A percentile compares a stretch with the other conserved stretches of the same genome.
Evolutionary conservation across 176 grass and related monocot species (phyloP).

Genomic region (Pontederia crassipes): DNA sequence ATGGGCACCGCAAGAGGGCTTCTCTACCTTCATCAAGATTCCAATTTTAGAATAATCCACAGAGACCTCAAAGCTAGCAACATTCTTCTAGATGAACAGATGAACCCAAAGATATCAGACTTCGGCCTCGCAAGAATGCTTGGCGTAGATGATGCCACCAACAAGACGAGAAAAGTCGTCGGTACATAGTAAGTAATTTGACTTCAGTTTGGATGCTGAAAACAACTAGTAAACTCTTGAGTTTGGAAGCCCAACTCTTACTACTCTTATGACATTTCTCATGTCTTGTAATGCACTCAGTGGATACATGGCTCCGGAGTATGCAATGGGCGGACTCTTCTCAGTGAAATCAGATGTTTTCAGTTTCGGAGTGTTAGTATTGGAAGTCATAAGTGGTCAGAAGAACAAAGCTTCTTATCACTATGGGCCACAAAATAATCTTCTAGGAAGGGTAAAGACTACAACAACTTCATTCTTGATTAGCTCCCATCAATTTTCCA

Average conservation of each 20-base stretch:
- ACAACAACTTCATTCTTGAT: neutral
- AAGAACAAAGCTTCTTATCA: neutral
- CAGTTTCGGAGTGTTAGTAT: neutral
- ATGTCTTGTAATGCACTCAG: neutral
- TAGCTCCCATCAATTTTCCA: neutral
- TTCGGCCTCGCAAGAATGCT: slow-evolving; percentile 55
- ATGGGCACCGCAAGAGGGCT: slow-evolving; percentile 45
- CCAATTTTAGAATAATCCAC: slow-evolving; percentile 45
- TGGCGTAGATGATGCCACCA: slow-evolving; percentile 30
- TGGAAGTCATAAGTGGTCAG: slow-evolving; percentile 1
- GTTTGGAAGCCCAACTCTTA: too few species aligned
- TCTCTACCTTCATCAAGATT: slow-evolving; percentile 73
- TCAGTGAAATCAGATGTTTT: slow-evolving; percentile 8
- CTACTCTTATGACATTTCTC: too few species aligned
- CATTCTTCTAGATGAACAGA: slow-evolving; percentile 48
- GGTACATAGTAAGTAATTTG: slow-evolving; percentile 58
- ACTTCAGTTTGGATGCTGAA: neutral
- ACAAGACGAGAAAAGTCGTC: slow-evolving; percentile 32
- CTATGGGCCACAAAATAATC: neutral
- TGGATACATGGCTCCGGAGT: slow-evolving; percentile 6
- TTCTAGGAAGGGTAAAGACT: neutral
- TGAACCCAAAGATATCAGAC: slow-evolving; percentile 62
- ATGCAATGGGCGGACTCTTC: slow-evolving; percentile 1
- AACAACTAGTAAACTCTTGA: neutral
- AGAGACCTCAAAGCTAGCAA: slow-evolving; percentile 74